A percentile compares a stretch with the other conserved stretches of the same genome.
Evolutionary conservation across 768 basidiomycete species (phyloP).

Genomic region (Boletus reticuloceps): DNA sequence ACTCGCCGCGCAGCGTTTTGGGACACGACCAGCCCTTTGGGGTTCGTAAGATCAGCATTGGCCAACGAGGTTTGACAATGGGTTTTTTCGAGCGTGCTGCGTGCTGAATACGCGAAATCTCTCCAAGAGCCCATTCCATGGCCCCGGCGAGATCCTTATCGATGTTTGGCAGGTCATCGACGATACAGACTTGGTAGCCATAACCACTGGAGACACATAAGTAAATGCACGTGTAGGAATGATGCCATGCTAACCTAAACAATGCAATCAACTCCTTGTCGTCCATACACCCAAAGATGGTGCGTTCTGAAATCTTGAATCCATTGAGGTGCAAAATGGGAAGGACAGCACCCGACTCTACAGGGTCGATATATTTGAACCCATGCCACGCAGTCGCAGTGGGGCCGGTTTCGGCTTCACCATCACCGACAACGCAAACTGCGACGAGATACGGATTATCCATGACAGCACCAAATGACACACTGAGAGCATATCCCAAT

Average conservation of each 20-base stretch:
- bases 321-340: conserved; percentile 88
- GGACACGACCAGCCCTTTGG: conserved; percentile 83
- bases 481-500: conserved; percentile 84
- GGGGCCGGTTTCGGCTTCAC: conserved; percentile 81
- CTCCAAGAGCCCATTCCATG: conserved; percentile 75
- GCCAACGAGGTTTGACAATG: conserved; percentile 88
- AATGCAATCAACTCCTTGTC: conserved; percentile 74
- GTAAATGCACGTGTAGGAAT: neutral
- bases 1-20: conserved; percentile 60
- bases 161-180: conserved; percentile 63
- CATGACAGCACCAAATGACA: conserved; percentile 87
- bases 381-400: conserved; percentile 82
- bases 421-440: conserved; percentile 83
- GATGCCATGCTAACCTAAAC: conserved; percentile 51
- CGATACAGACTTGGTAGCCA: conserved; percentile 86
- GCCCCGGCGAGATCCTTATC: conserved; percentile 79
- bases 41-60: conserved; percentile 80
- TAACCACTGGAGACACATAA: conserved; percentile 51
- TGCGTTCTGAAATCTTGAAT: conserved; percentile 74
- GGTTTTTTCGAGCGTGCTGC: conserved; percentile 77
- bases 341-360: conserved; percentile 87
- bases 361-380: conserved; percentile 88
- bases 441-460: conserved; percentile 86
- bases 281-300: conserved; percentile 90
- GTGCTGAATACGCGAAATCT: conserved; percentile 74